Base-by-base conservation (phyloP, 768 basidiomycete species). In the Xerocomellus intermedius region DNA sequence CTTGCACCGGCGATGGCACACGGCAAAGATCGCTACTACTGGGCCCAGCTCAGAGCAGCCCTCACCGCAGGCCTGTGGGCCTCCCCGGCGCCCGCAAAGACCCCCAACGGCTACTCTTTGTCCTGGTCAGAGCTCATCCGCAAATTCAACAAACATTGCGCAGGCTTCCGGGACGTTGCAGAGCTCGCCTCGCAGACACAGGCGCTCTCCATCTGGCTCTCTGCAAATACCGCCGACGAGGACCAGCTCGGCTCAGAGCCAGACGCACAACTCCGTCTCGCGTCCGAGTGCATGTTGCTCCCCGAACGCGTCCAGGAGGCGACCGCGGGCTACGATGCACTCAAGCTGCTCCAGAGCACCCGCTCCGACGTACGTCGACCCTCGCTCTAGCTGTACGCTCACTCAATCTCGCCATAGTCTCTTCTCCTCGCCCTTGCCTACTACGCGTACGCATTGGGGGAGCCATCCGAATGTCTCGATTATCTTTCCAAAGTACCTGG, bases 61-160 rank as follows among this genome's bases (percentile, higher is more conserved):
- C 79, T 94, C 50, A 84, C 87, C 3, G 83, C 83, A 1, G 92
- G 92, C 8, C 75, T 82, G 59, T 94, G 92, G 92, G 72, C 82
- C 14, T 74, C 85, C 7, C 58, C 73, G 3, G 67, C 68, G 26
- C 89, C 91, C 0, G 87, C 86, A 5, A 87, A 79, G 60, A 73
- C 81, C 1, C 78, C 77, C 30, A 81, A 81, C 30, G 86, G 81
- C 14, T 56, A 64, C 0, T 61, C 69, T 5, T 68, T 94, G 16
- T 74, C 84, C 12, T 94, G 92, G 92, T 76, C 84, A 2, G 87
- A 91, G 64, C 80, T 94, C 13, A 72, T 94, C 38, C 81, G 89
- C 59, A 94, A 94, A 71, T 92, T 91, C 74, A 85, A 88, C 68
- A 94, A 94, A 59, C 92, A 94, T 60, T 87, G 86, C 63, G 70